A percentile compares a stretch with the other conserved stretches of the same genome.
Evolutionary conservation across 2,329 filamentous ascomycete species (phyloP).

Genomic region (Phaeophleospora eucalypticola): DNA sequence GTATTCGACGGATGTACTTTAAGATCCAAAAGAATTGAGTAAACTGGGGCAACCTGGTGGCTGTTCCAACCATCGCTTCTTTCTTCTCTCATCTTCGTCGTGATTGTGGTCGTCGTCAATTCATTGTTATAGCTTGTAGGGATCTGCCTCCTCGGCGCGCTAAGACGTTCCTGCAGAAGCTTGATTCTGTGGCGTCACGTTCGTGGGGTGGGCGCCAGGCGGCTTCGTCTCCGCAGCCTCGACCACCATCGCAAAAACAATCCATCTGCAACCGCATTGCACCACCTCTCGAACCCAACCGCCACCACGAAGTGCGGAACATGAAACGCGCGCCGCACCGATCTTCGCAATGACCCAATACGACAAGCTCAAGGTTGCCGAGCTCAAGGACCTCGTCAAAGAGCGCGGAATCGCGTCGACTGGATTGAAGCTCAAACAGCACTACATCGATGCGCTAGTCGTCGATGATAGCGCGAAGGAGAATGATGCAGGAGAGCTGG

Average conservation of each 20-base stretch:
- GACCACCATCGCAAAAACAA: background rate
- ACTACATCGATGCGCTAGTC: constrained; percentile 45
- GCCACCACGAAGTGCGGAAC: background rate
- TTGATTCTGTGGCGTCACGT: background rate
- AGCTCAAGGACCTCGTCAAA: constrained; percentile 45
- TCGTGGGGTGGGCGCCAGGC: no score
- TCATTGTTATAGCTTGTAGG: background rate
- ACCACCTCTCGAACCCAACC: background rate
- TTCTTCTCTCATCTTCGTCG: background rate
- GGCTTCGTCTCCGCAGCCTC: no score
- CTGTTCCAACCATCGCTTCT: background rate
- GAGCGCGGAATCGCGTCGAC: constrained; percentile 44
- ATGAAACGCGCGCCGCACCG: background rate
- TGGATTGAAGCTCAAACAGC: constrained; percentile 45
- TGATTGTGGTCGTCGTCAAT: background rate
- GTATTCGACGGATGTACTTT: constrained; percentile 25
- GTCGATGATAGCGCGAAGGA: constrained; percentile 28
- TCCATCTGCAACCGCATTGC: background rate
- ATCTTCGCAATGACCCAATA: constrained; percentile 37
- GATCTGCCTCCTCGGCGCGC: background rate
- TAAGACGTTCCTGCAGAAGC: background rate
- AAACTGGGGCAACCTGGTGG: constrained; percentile 7
- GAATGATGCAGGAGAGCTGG: constrained; percentile 7
- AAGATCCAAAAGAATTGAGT: constrained; percentile 17
- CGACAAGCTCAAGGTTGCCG: constrained; percentile 44